Percentiles rank a stretch among this genome's conserved stretches.
phyloP scores from a whole-genome alignment of 805 yeast genomes.

The Pichia thaimueangensis region DNA sequence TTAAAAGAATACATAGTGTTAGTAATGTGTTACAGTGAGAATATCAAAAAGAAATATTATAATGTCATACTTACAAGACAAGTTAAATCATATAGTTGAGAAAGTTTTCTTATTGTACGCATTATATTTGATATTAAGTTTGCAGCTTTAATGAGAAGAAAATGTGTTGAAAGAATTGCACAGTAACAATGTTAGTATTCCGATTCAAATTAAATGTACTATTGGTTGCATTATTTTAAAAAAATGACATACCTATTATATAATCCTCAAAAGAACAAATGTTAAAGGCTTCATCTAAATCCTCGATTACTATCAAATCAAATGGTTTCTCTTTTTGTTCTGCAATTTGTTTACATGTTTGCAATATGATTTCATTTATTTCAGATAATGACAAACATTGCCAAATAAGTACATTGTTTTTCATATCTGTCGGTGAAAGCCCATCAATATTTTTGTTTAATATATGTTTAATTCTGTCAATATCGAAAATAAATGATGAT shows the following conservation, averaged over 20 bases:
- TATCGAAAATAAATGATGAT: constrained; percentile 3
- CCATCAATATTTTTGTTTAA: background rate
- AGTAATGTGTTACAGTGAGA: background rate
- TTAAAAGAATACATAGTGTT: background rate
- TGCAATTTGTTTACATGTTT: background rate
- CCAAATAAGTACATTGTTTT: background rate
- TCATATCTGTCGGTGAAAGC: background rate
- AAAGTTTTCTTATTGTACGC: constrained; percentile 19
- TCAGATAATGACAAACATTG: constrained; percentile 1
- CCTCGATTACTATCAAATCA: constrained; percentile 21
- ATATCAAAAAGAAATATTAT: background rate
- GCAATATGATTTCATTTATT: background rate
- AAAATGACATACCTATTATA: constrained; percentile 4
- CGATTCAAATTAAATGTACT: background rate
- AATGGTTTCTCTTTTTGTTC: background rate
- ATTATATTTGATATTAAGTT: constrained; percentile 3
- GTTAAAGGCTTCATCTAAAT: constrained; percentile 24
- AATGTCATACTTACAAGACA: constrained; percentile 21
- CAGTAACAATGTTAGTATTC: constrained; percentile 5
- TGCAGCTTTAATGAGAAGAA: background rate
- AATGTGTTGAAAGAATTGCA: no score
- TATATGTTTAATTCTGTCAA: constrained; percentile 1
- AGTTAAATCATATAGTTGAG: constrained; percentile 16
- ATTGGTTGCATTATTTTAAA: background rate
- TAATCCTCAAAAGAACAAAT: constrained; percentile 20